These are phyloP conservation scores for Scytalidium sp. DNA, from an alignment of 2,329 filamentous ascomycete genomes.

Conservation along the genomic window DNA sequence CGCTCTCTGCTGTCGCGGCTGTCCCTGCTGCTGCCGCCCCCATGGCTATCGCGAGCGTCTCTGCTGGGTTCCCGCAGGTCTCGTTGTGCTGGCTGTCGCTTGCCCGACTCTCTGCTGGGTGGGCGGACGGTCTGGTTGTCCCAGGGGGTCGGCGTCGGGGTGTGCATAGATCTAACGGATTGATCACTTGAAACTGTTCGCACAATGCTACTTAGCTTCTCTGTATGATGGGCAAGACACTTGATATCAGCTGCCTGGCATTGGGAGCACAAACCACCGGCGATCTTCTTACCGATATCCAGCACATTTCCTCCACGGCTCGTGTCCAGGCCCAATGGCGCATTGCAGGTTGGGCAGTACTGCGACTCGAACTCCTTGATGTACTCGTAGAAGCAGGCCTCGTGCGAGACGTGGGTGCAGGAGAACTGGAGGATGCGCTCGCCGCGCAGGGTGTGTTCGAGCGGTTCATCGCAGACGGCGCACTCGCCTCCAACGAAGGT, in stretches of 20 bases:
- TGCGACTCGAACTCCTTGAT: slow-evolving; percentile 93
- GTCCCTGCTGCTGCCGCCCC: slow-evolving; percentile 23
- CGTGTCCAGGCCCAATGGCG: slow-evolving; percentile 86
- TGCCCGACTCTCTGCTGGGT: slow-evolving; percentile 41
- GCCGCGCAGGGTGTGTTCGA: slow-evolving; percentile 91
- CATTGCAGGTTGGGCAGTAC: slow-evolving; percentile 90
- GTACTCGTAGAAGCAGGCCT: slow-evolving; percentile 98
- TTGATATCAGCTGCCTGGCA: slow-evolving; percentile 20
- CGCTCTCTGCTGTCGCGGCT: slow-evolving; percentile 45
- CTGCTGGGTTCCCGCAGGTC: slow-evolving; percentile 35
- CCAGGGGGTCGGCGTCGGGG: slow-evolving; percentile 66
- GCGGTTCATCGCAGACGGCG: slow-evolving; percentile 91
- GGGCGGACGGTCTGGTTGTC: slow-evolving; percentile 57
- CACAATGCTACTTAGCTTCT: slow-evolving; percentile 93
- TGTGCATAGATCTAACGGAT: slow-evolving; percentile 32
- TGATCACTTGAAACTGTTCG: slow-evolving; percentile 72
- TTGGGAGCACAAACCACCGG: slow-evolving; percentile 28
- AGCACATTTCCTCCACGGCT: slow-evolving; percentile 87
- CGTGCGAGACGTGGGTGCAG: slow-evolving; percentile 94
- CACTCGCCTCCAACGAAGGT: slow-evolving; percentile 96
- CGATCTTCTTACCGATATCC: slow-evolving; percentile 54
- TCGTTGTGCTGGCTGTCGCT: slow-evolving; percentile 31
- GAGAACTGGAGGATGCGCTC: slow-evolving; percentile 95
- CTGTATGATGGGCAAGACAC: slow-evolving; percentile 42
- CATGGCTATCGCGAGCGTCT: slow-evolving; percentile 22